phyloP scores from a whole-genome alignment of 495 filamentous ascomycete species.

The Annulohypoxylon maeteangense region DNA sequence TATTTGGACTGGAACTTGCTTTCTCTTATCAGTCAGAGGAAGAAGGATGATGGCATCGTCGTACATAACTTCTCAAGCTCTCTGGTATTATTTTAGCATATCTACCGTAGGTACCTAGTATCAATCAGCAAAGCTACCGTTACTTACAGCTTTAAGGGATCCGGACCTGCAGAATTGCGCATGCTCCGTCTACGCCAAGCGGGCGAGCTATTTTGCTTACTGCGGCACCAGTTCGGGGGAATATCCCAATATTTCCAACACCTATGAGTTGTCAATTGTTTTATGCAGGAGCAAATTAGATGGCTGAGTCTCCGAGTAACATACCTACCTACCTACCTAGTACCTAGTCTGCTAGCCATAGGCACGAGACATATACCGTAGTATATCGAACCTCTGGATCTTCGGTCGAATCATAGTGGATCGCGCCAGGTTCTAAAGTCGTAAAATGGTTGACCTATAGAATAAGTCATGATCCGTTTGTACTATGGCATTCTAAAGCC shows the following conservation, averaged over 20 bases:
- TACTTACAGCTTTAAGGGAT: conserved; percentile 26
- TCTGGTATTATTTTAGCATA: background rate
- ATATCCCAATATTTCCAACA: conserved; percentile 30
- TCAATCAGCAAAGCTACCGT: conserved; percentile 25
- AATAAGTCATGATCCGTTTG: conserved; percentile 17
- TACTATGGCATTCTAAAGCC: conserved; percentile 20
- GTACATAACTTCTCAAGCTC: background rate
- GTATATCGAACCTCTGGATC: conserved; percentile 13
- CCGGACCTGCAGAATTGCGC: conserved; percentile 35
- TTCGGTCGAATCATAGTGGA: conserved; percentile 27
- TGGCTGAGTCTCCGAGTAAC: conserved; percentile 19
- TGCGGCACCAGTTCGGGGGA: conserved; percentile 29
- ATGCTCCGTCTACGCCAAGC: conserved; percentile 32
- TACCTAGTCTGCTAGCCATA: too few species aligned
- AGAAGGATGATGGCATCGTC: conserved; percentile 17
- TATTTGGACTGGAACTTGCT: conserved; percentile 3
- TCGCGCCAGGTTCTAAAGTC: conserved; percentile 18
- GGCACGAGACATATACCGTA: conserved; percentile 8
- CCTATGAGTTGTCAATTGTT: conserved; percentile 37
- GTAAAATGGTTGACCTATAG: conserved; percentile 30
- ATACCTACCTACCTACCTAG: background rate
- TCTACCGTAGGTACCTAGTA: too few species aligned
- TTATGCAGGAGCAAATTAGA: conserved; percentile 41
- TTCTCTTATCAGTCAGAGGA: background rate
- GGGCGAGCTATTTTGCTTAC: conserved; percentile 31